phyloP scores from a whole-genome alignment of 139 green algal species.

The Chlorella sp. region DNA sequence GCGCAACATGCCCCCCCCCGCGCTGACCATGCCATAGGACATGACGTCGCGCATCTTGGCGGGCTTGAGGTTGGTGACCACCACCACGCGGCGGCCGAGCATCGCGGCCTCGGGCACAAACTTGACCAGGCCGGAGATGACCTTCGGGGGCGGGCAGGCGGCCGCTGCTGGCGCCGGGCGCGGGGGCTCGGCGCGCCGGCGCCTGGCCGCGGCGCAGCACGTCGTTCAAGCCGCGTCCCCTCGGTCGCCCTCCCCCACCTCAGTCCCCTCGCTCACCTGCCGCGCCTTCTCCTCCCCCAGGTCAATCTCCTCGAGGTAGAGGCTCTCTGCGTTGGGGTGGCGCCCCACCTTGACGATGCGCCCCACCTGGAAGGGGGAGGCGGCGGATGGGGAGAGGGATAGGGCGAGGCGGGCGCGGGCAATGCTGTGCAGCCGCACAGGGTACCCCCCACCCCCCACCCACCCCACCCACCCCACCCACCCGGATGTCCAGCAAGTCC shows the following conservation, averaged over 20 bases:
- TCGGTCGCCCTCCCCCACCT: background rate
- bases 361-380: constrained; percentile 84
- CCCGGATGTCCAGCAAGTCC: constrained; percentile 39
- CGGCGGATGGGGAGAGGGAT: too few relatives aligned
- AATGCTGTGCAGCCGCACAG: too few relatives aligned
- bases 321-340: constrained; percentile 88
- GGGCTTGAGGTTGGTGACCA: constrained; percentile 96
- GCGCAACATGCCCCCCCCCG: background rate
- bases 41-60: constrained; percentile 94
- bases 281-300: constrained; percentile 86
- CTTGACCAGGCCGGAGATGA: constrained; percentile 93
- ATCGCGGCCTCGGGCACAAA: constrained; percentile 89
- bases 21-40: constrained; percentile 81
- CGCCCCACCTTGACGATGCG: constrained; percentile 74
- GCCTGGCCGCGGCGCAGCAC: too few relatives aligned
- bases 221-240: too few relatives aligned
- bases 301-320: constrained; percentile 98
- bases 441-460: too few relatives aligned
- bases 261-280: constrained; percentile 24
- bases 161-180: too few relatives aligned
- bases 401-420: too few relatives aligned
- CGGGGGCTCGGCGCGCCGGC: too few relatives aligned
- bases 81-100: constrained; percentile 70
- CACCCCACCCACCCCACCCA: too few relatives aligned
- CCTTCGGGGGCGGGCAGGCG: background rate